Conservation (phyloP, 108 stramenopile species). For the Asterionellopsis glacialis region DNA sequence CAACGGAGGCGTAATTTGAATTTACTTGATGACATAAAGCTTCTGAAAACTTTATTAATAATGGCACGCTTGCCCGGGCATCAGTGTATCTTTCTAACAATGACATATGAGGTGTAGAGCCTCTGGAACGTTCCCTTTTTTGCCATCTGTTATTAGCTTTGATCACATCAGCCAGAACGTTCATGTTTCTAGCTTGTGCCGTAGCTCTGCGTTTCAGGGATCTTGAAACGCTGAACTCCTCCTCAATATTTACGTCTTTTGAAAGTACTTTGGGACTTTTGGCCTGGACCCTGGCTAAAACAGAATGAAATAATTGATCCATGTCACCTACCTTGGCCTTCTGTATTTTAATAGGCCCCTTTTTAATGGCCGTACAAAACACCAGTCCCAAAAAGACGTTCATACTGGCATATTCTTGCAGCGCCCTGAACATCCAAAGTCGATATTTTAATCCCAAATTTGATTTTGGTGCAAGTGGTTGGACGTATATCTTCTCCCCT, state of each 20-base stretch:
- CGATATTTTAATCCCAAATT: neutral
- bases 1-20: too few relatives aligned
- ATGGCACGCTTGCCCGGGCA: neutral
- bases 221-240: too few relatives aligned
- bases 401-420: neutral
- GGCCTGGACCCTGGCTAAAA: neutral
- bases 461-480: too few relatives aligned
- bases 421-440: neutral
- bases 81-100: neutral
- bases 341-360: neutral
- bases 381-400: neutral
- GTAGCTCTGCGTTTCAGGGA: too few relatives aligned
- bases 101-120: neutral
- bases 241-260: too few relatives aligned
- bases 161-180: too few relatives aligned
- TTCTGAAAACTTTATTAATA: neutral
- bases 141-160: too few relatives aligned
- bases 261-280: neutral
- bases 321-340: too few relatives aligned
- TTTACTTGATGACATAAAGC: too few relatives aligned
- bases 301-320: neutral
- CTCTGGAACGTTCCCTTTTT: too few relatives aligned
- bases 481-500: neutral
- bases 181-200: too few relatives aligned
- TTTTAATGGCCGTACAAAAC: neutral